Base-by-base conservation (phyloP, 23 red algal genomes). In the Gracilariopsis chorda region DNA sequence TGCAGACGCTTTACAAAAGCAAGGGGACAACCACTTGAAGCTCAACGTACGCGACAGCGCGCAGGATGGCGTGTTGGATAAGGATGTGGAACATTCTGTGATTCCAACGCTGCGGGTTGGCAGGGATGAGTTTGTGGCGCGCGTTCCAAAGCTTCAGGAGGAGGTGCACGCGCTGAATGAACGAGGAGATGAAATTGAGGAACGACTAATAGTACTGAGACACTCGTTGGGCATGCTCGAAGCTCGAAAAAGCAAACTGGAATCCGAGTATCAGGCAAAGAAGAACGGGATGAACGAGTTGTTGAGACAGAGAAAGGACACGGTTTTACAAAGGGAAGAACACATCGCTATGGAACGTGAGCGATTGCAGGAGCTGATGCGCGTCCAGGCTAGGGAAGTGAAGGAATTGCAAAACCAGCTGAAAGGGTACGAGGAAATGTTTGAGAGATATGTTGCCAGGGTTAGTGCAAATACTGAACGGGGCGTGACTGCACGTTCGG, bases 101-200 rank as follows among this genome's bases (percentile, higher is more conserved):
- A 7, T 90, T 2, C 86, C 86, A 63, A 48, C 10, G 28, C 55
- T 90, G n/a, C 20, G 30, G 57, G 53, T 21, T 6, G 16, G 30
- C 29, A 90, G 67, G 86, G 73, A 90, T 17, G 9, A 1, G 21
- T 56, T 8, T 17, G 45, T 28, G 11, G 72, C 72, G 0, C 25
- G 14, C 28, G 44, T 76, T 16, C 70, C 86, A 7, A 32, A 24
- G 24, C 49, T 90, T 3, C 70, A 78, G 40, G 57, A 77, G 35
- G 86, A 77, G 39, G 78, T 28, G 17, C 70, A 76, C 51, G 33
- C 29, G 7, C 44, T 70, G 28, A 43, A 78, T 11, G 86, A 90
- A 77, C 36, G 53, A 27, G 49, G 72, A 2, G 69, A 90, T 42
- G 86, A 62, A 28, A 52, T 77, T 14, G 86, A 90, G 33, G 86